Evolutionary conservation across 2,329 filamentous ascomycete species (phyloP).

Genomic region (Penicillium sp.): DNA sequence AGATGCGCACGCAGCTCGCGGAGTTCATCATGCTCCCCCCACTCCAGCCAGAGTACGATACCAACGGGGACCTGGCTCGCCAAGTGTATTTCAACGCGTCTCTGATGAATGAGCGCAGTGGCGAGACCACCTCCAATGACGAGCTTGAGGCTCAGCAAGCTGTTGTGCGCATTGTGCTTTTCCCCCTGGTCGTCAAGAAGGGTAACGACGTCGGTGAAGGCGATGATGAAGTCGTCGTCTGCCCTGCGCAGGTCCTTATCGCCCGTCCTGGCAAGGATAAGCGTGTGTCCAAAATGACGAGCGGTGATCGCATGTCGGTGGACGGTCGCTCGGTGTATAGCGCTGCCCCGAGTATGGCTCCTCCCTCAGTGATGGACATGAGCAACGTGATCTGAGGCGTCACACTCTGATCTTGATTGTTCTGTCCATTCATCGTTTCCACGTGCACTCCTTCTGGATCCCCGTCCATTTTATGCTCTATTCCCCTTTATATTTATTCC

Average conservation of each 20-base stretch:
- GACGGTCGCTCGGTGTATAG: conserved; percentile 39
- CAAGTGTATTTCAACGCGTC: conserved; percentile 88
- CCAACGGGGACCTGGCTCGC: conserved; percentile 78
- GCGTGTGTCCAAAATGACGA: conserved; percentile 33
- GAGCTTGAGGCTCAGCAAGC: conserved; percentile 70
- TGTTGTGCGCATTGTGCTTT: conserved; percentile 84
- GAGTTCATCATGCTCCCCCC: conserved; percentile 99
- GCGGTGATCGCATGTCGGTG: conserved; percentile 40
- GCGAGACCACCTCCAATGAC: conserved; percentile 64
- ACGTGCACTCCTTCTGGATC: not conserved
- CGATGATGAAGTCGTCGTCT: conserved; percentile 92
- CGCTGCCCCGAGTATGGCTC: conserved; percentile 37
- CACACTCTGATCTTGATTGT: conserved; percentile 28
- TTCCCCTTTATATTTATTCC: conserved; percentile 1
- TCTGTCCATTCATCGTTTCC: conserved; percentile 4
- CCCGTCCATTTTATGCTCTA: not conserved
- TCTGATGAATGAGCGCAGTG: conserved; percentile 89
- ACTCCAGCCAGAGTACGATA: conserved; percentile 88
- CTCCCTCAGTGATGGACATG: conserved; percentile 41
- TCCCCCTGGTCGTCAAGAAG: conserved; percentile 94
- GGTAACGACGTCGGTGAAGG: conserved; percentile 81
- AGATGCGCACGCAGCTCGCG: conserved; percentile 94
- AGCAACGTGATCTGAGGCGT: conserved; percentile 42
- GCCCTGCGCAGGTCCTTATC: conserved; percentile 87
- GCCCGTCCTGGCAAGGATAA: conserved; percentile 48